These are phyloP conservation scores for Ceratocystis colombiana DNA, from an alignment of 2,329 filamentous ascomycete genomes.

Conservation along the genomic window DNA sequence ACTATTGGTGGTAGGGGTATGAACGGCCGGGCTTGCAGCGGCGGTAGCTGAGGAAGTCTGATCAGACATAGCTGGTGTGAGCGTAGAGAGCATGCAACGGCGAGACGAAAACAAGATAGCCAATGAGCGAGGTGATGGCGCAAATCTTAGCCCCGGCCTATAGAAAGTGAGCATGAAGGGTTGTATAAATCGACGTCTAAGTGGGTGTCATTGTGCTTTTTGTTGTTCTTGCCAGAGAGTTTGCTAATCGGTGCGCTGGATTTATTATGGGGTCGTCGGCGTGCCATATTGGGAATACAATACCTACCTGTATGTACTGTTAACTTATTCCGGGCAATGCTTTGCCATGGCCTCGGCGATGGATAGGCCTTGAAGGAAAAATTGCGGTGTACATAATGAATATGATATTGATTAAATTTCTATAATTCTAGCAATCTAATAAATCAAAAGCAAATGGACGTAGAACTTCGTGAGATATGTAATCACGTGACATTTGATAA, in stretches of 20 bases:
- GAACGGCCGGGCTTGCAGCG: background rate
- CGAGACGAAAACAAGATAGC: background rate
- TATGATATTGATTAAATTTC: background rate
- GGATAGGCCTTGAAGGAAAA: background rate
- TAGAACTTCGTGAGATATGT: background rate
- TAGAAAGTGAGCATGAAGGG: conserved; percentile 9
- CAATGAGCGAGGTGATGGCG: background rate
- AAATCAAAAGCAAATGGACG: too few species aligned
- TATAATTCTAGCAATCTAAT: background rate
- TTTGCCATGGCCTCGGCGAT: background rate
- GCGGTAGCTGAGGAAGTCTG: conserved; percentile 6
- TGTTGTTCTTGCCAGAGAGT: background rate
- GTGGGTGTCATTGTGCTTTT: background rate
- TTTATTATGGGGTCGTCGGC: conserved; percentile 10
- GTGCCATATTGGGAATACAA: conserved; percentile 15
- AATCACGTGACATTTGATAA: background rate
- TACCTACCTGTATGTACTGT: conserved; percentile 1
- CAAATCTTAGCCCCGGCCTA: conserved; percentile 11
- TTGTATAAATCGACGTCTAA: background rate
- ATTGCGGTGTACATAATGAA: background rate
- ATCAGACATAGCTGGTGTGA: conserved; percentile 21
- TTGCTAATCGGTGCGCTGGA: background rate
- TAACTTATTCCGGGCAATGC: background rate
- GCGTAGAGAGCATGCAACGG: conserved; percentile 11
- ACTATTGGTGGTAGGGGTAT: background rate